Evolutionary conservation across 2,329 filamentous ascomycete species (phyloP).

Genomic region (Bimuria novae-zelandiae): DNA sequence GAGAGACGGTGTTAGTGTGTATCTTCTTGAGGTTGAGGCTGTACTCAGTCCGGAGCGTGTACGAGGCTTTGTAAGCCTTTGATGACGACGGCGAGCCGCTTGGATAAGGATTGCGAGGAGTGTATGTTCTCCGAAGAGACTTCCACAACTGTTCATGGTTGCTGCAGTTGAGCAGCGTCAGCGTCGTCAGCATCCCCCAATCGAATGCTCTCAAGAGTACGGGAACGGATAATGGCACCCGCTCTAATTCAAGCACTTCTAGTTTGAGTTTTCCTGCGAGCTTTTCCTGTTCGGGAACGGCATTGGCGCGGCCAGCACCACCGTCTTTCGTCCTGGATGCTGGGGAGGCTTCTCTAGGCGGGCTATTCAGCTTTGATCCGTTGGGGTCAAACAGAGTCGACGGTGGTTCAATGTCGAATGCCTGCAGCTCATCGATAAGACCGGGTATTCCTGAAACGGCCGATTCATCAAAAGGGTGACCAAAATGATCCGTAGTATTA

Average conservation of each 20-base stretch:
- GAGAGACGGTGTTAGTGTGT: slow-evolving; percentile 74
- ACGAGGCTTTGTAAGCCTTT: slow-evolving; percentile 45
- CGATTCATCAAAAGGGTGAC: slow-evolving; percentile 29
- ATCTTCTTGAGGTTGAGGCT: slow-evolving; percentile 70
- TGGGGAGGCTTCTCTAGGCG: slow-evolving; percentile 8
- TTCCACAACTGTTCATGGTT: slow-evolving; percentile 78
- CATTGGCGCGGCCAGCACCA: not conserved
- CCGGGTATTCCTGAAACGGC: slow-evolving; percentile 32
- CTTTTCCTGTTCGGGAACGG: slow-evolving; percentile 22
- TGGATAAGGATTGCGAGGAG: slow-evolving; percentile 42
- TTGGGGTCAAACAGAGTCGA: slow-evolving; percentile 3
- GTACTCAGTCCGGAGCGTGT: slow-evolving; percentile 46
- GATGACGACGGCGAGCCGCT: slow-evolving; percentile 40
- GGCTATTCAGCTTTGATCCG: slow-evolving; percentile 1
- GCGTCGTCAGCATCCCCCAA: slow-evolving; percentile 71
- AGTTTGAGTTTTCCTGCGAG: slow-evolving; percentile 66
- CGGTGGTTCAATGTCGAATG: slow-evolving; percentile 17
- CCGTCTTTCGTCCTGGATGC: slow-evolving; percentile 1
- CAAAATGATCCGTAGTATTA: slow-evolving; percentile 32
- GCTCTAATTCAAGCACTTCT: slow-evolving; percentile 75
- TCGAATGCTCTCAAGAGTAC: slow-evolving; percentile 74
- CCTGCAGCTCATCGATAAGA: slow-evolving; percentile 24
- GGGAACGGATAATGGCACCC: slow-evolving; percentile 72
- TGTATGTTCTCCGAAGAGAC: slow-evolving; percentile 63
- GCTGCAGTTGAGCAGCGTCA: slow-evolving; percentile 75